These are phyloP conservation scores for Yamadazyma nakazawae DNA, from an alignment of 805 yeast species.

Conservation along the genomic window DNA sequence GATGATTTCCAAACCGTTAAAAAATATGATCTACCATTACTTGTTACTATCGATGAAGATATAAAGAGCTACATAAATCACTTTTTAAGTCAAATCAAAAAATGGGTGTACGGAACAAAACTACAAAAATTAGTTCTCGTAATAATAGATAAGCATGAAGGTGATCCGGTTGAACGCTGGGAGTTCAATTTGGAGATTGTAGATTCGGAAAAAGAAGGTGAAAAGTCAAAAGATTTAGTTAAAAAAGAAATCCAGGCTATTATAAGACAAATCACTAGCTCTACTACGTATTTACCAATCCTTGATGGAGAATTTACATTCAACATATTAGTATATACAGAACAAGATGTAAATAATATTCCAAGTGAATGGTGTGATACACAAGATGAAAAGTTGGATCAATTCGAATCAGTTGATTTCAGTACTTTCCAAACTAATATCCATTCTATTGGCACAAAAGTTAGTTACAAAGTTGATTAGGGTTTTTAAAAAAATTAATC, in stretches of 20 bases:
- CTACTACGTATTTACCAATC: conserved; percentile 80
- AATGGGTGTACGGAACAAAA: conserved; percentile 70
- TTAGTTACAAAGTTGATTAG: conserved; percentile 48
- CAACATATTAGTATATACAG: conserved; percentile 80
- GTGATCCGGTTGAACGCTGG: conserved; percentile 81
- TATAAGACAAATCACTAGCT: conserved; percentile 83
- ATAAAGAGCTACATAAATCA: conserved; percentile 63
- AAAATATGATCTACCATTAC: conserved; percentile 75
- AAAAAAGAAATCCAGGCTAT: conserved; percentile 81
- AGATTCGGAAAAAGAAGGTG: conserved; percentile 13
- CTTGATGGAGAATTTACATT: conserved; percentile 64
- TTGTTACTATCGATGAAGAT: conserved; percentile 72
- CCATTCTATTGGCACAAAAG: conserved; percentile 72
- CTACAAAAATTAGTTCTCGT: conserved; percentile 69
- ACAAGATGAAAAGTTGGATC: conserved; percentile 52
- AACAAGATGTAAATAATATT: conserved; percentile 52
- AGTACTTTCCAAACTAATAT: conserved; percentile 62
- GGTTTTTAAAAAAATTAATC: neutral
- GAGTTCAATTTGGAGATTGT: conserved; percentile 63
- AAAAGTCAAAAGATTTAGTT: conserved; percentile 45
- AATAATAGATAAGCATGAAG: conserved; percentile 63
- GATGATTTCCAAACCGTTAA: conserved; percentile 77
- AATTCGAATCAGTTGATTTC: conserved; percentile 64
- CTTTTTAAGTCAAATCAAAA: conserved; percentile 63
- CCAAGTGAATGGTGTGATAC: conserved; percentile 87